phyloP scores from a whole-genome alignment of 129 eudicot species.

The Oenanthe sinensis region DNA sequence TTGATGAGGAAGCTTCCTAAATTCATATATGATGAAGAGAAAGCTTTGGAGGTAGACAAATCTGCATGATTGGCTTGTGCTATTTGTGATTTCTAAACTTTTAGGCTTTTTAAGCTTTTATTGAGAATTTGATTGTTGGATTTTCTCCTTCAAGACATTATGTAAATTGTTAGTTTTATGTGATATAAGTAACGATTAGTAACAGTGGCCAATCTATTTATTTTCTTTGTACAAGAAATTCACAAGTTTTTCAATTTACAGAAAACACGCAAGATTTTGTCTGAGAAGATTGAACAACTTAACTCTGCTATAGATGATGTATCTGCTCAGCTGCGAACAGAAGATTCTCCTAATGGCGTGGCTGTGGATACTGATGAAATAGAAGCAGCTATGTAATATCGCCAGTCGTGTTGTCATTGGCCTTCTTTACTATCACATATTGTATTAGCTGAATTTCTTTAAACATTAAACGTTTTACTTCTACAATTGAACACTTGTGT shows the following conservation, averaged over 20 bases:
- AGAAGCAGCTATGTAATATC: slow-evolving; percentile 23
- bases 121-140: background rate
- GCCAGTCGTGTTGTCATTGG: background rate
- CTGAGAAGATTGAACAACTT: slow-evolving; percentile 75
- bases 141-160: background rate
- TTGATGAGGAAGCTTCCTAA: slow-evolving; percentile 77
- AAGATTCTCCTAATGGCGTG: slow-evolving; percentile 23
- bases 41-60: slow-evolving; percentile 72
- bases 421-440: background rate
- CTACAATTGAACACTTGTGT: background rate
- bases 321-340: slow-evolving; percentile 39
- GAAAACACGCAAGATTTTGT: slow-evolving; percentile 67
- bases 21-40: slow-evolving; percentile 85
- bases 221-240: background rate
- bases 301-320: slow-evolving; percentile 81
- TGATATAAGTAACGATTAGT: background rate
- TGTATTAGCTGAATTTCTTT: background rate
- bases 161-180: background rate
- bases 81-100: too few species aligned
- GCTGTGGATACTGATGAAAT: slow-evolving; percentile 27
- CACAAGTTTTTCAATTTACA: slow-evolving; percentile 26
- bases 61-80: background rate
- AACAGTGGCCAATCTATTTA: background rate
- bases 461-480: background rate
- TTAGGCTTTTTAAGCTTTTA: background rate